phyloP scores from a whole-genome alignment of 495 filamentous ascomycete species.

The Aspergillus diversus region DNA sequence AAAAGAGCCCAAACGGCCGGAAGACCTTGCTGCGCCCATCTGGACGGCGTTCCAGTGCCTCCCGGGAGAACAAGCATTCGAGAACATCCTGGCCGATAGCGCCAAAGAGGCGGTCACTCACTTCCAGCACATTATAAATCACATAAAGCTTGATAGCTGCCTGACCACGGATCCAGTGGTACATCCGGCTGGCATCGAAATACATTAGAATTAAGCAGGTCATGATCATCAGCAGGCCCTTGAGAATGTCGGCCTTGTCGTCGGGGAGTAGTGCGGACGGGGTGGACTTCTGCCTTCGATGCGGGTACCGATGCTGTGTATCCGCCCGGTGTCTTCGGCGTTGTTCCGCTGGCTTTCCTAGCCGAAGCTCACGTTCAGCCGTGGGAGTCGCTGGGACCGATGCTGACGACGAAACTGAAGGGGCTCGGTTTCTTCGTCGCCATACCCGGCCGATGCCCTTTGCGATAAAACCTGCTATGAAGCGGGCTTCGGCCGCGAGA shows the following conservation, averaged over 20 bases:
- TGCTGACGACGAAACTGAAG: conserved; percentile 28
- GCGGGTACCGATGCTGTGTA: conserved; percentile 50
- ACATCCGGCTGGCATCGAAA: conserved; percentile 96
- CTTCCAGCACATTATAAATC: conserved; percentile 96
- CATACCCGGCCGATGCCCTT: conserved; percentile 77
- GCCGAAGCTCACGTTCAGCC: conserved; percentile 29
- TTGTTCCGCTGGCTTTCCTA: conserved; percentile 24
- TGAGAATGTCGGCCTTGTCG: conserved; percentile 94
- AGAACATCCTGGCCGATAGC: conserved; percentile 95
- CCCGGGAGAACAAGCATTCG: conserved; percentile 90
- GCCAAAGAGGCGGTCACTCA: conserved; percentile 81
- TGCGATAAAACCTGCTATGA: conserved; percentile 72
- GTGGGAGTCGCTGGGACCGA: conserved; percentile 14
- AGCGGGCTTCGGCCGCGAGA: conserved; percentile 65
- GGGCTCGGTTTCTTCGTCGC: conserved; percentile 56
- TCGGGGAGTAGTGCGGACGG: conserved; percentile 82
- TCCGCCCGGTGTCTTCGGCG: conserved; percentile 37
- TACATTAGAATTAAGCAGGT: conserved; percentile 86
- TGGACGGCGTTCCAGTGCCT: conserved; percentile 84
- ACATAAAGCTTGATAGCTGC: conserved; percentile 98
- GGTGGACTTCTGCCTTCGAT: conserved; percentile 78
- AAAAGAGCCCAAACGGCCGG: conserved; percentile 86
- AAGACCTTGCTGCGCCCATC: conserved; percentile 93
- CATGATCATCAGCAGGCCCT: conserved; percentile 80
- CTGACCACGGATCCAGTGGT: conserved; percentile 95